A percentile compares a stretch with the other conserved stretches of the same genome.
Conservation (phyloP, 176 grass and related monocot genomes). For the Carex pumila region DNA sequence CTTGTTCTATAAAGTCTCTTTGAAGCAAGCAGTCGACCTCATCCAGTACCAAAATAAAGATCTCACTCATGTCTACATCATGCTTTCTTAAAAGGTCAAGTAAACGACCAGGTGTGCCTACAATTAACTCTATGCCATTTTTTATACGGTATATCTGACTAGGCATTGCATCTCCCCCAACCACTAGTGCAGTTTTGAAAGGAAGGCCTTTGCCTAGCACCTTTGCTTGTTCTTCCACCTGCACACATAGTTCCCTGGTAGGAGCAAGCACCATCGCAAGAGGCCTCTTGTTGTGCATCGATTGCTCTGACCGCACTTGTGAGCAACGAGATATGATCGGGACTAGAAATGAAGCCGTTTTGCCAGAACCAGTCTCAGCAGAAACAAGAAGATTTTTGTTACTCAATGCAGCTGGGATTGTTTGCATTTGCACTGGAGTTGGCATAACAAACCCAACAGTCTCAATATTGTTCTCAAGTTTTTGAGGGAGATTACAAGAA, state of each 20-base stretch:
- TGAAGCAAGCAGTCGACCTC: slow-evolving; percentile 80
- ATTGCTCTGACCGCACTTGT: slow-evolving; percentile 8
- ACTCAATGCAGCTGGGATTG: slow-evolving; percentile 70
- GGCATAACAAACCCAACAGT: slow-evolving; percentile 61
- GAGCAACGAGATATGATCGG: slow-evolving; percentile 67
- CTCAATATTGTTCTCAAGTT: slow-evolving; percentile 82
- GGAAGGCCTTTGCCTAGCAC: slow-evolving; percentile 69
- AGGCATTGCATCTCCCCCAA: slow-evolving; percentile 74
- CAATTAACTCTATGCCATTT: slow-evolving; percentile 75
- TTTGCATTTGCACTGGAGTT: slow-evolving; percentile 91
- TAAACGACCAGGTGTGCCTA: slow-evolving; percentile 82
- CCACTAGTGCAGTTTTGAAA: slow-evolving; percentile 92
- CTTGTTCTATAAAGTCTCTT: slow-evolving; percentile 72
- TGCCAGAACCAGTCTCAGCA: slow-evolving; percentile 75
- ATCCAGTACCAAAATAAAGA: slow-evolving; percentile 79
- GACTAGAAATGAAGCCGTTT: slow-evolving; percentile 82
- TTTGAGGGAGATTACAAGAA: slow-evolving; percentile 59
- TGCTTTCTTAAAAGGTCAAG: slow-evolving; percentile 85
- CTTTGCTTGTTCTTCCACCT: slow-evolving; percentile 92
- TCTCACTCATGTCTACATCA: slow-evolving; percentile 42
- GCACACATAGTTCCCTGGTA: slow-evolving; percentile 78
- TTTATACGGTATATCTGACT: slow-evolving; percentile 78
- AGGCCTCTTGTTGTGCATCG: slow-evolving; percentile 27
- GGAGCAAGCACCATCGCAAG: slow-evolving; percentile 77
- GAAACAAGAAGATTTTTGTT: slow-evolving; percentile 82